A percentile compares a stretch with the other conserved stretches of the same genome.
These are phyloP conservation scores for Toxoplasma gondii DNA, from an alignment of 169 alveolate species.

Conservation along the genomic window DNA sequence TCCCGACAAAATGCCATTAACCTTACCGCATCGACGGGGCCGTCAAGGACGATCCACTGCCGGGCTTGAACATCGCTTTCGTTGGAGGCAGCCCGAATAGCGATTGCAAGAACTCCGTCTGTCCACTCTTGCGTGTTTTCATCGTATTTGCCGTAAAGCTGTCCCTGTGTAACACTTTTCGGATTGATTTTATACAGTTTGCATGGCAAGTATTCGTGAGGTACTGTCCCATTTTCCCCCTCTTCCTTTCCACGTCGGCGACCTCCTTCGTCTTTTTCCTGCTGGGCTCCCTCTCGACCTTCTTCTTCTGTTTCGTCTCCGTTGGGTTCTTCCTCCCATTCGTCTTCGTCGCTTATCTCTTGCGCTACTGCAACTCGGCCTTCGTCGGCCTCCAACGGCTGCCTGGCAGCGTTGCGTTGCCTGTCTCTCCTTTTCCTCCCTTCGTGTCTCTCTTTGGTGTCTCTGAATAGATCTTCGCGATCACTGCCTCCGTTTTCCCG, in stretches of 20 bases:
- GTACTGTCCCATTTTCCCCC: too few species aligned
- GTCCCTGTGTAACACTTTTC: constrained; percentile 85
- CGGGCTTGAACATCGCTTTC: constrained; percentile 73
- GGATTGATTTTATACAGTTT: constrained; percentile 80
- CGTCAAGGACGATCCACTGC: constrained; percentile 96
- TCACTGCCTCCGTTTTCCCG: not conserved
- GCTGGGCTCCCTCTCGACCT: not conserved
- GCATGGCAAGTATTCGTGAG: not conserved
- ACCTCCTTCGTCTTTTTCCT: not conserved
- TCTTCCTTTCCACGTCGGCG: too few species aligned
- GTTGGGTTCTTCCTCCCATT: not conserved
- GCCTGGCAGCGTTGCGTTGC: not conserved
- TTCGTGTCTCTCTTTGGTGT: not conserved
- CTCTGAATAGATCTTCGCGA: not conserved
- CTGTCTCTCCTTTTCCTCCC: not conserved
- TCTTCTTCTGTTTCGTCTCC: not conserved
- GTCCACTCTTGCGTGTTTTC: constrained; percentile 89
- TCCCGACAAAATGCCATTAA: too few species aligned
- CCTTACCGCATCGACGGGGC: constrained; percentile 95
- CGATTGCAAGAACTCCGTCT: constrained; percentile 88
- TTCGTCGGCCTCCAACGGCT: not conserved
- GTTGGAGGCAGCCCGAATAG: constrained; percentile 83
- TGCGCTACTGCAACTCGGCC: not conserved
- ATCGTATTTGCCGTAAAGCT: constrained; percentile 89
- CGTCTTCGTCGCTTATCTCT: not conserved